A percentile compares a stretch with the other conserved stretches of the same genome.
These are phyloP conservation scores for Colletotrichum sp. DNA, from an alignment of 2,329 filamentous ascomycete species.

Conservation along the genomic window DNA sequence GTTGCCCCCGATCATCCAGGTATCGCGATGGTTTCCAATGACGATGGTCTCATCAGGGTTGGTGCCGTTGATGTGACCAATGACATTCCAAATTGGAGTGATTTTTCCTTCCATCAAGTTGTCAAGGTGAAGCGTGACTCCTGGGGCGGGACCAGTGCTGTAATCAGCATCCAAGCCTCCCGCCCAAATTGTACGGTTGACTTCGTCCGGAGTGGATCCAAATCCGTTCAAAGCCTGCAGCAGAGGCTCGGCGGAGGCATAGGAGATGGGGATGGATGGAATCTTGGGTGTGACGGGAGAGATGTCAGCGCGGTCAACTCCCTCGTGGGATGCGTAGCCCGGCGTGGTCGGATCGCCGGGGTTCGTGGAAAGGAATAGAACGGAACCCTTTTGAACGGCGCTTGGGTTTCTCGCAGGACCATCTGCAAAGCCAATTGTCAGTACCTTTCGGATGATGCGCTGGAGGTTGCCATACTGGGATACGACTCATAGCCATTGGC, in stretches of 20 bases:
- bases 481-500: slow-evolving; percentile 76
- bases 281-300: slow-evolving; percentile 72
- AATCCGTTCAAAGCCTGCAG: slow-evolving; percentile 80
- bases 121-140: slow-evolving; percentile 66
- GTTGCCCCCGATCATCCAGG: slow-evolving; percentile 86
- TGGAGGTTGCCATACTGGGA: slow-evolving; percentile 46
- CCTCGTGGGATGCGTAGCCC: slow-evolving; percentile 80
- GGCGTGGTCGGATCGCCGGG: slow-evolving; percentile 78
- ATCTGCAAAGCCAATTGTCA: slow-evolving; percentile 16
- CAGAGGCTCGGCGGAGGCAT: slow-evolving; percentile 75
- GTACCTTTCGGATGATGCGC: slow-evolving; percentile 26
- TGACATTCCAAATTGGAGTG: slow-evolving; percentile 78
- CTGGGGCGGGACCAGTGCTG: slow-evolving; percentile 51
- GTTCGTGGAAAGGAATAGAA: slow-evolving; percentile 65
- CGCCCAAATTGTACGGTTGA: slow-evolving; percentile 65
- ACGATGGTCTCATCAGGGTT: slow-evolving; percentile 78
- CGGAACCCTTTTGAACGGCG: slow-evolving; percentile 79
- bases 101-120: slow-evolving; percentile 72
- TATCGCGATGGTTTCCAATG: slow-evolving; percentile 82
- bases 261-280: slow-evolving; percentile 83
- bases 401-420: slow-evolving; percentile 80
- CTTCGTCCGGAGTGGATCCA: slow-evolving; percentile 70
- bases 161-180: slow-evolving; percentile 53
- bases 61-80: slow-evolving; percentile 81
- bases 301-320: slow-evolving; percentile 67